phyloP scores from a whole-genome alignment of 176 grass and related monocot species.

The Cenchrus fungigraminus region DNA sequence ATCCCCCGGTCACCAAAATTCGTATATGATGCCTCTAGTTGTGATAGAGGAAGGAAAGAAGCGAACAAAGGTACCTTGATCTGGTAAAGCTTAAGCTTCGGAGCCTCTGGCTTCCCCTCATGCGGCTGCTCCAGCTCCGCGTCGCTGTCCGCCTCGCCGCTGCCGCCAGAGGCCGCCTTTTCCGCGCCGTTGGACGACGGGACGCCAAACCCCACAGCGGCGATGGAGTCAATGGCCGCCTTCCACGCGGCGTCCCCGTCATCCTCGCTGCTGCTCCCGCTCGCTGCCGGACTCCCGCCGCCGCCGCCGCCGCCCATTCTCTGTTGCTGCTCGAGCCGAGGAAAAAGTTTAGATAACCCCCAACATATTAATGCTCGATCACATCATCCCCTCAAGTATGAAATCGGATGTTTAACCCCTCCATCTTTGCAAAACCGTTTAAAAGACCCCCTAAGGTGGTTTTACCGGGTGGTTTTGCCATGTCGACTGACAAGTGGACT shows the following conservation, averaged over 20 bases:
- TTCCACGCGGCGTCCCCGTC: conserved; percentile 82
- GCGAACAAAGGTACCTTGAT: conserved; percentile 61
- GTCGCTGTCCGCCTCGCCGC: conserved; percentile 23
- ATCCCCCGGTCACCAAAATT: too few relatives aligned
- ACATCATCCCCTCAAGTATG: too few relatives aligned
- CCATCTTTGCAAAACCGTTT: too few relatives aligned
- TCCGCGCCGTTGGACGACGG: conserved; percentile 47
- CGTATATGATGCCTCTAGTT: too few relatives aligned
- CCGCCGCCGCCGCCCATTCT: conserved; percentile 36
- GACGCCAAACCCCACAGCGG: conserved; percentile 47
- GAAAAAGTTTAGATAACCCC: too few relatives aligned
- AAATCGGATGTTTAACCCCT: too few relatives aligned
- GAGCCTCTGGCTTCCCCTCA: conserved; percentile 39
- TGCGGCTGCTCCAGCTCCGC: conserved; percentile 34
- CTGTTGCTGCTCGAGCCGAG: conserved; percentile 1
- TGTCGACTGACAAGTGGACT: too few relatives aligned
- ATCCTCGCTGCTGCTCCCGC: conserved; percentile 76
- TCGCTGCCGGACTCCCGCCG: conserved; percentile 45
- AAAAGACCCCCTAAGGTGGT: too few relatives aligned
- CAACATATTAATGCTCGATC: too few relatives aligned
- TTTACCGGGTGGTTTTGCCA: too few relatives aligned
- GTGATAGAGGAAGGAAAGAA: neutral
- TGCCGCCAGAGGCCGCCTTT: conserved; percentile 27
- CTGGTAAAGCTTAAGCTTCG: conserved; percentile 88
- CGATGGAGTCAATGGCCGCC: conserved; percentile 77